These are phyloP conservation scores for Funneliformis geosporum DNA, from an alignment of 192 early-diverging fungal species.

Conservation along the genomic window DNA sequence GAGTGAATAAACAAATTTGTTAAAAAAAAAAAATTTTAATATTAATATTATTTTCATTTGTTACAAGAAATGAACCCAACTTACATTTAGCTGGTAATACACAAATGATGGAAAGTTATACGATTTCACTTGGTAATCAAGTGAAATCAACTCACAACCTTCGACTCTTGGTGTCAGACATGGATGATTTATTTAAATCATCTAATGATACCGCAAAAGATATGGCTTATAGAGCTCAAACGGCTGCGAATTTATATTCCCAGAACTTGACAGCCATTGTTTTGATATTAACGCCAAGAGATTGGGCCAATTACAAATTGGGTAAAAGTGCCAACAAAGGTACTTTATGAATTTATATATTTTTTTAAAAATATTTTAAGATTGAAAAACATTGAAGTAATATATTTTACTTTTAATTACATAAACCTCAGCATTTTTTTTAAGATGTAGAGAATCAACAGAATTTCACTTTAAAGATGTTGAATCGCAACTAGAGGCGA, in stretches of 20 bases:
- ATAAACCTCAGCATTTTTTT: constrained; percentile 53
- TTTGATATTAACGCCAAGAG: constrained; percentile 46
- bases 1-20: neutral
- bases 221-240: constrained; percentile 68
- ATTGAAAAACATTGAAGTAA: neutral
- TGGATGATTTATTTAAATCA: constrained; percentile 49
- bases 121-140: constrained; percentile 72
- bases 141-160: constrained; percentile 76
- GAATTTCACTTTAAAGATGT: constrained; percentile 78
- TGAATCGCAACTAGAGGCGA: constrained; percentile 59
- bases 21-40: neutral
- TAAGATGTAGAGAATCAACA: constrained; percentile 62
- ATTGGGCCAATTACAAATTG: constrained; percentile 58
- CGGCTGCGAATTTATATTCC: constrained; percentile 63
- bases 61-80: neutral
- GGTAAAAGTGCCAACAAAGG: constrained; percentile 57
- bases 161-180: constrained; percentile 54
- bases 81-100: neutral
- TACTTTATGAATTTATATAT: constrained; percentile 23
- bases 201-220: constrained; percentile 47
- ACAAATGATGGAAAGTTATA: constrained; percentile 71
- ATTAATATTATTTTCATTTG: neutral
- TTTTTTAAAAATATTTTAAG: neutral
- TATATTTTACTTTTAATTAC: neutral
- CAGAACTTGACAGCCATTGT: constrained; percentile 62